Conservation (phyloP, 306 rosid species). For the Cucumis hystrix region DNA sequence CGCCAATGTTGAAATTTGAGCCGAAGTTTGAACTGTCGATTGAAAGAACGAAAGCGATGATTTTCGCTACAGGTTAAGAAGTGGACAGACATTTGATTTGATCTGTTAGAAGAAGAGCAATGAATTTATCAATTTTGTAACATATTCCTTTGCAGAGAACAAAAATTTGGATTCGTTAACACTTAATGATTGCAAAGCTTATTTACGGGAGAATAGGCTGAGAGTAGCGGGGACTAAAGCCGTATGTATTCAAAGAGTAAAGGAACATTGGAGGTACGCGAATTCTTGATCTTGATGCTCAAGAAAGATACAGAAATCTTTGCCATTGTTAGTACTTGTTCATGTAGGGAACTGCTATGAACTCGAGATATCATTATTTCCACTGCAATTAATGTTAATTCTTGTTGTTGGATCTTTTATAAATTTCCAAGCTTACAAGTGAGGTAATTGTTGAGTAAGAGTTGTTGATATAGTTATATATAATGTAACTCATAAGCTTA, state of each 20-base stretch:
- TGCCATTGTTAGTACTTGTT: neutral
- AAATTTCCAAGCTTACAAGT: no score
- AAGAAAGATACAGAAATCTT: neutral
- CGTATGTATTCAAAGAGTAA: slow-evolving; percentile 43
- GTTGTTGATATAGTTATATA: no score
- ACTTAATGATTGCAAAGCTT: slow-evolving; percentile 52
- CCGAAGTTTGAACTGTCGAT: neutral
- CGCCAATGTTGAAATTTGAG: neutral
- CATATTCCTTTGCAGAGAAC: slow-evolving; percentile 21
- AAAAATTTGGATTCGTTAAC: slow-evolving; percentile 29
- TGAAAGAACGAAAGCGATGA: neutral
- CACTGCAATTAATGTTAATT: no score
- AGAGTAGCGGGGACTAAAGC: slow-evolving; percentile 50
- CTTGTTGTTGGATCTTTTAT: no score
- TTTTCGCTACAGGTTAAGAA: neutral
- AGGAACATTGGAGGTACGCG: slow-evolving; percentile 54
- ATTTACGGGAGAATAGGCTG: slow-evolving; percentile 45
- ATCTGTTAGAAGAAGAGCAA: neutral
- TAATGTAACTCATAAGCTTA: no score
- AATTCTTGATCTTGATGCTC: neutral
- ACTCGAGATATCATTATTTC: neutral
- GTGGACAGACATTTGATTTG: neutral
- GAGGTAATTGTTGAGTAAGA: no score
- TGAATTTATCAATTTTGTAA: neutral
- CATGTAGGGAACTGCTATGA: neutral